Evolutionary conservation across 805 yeast species (phyloP), one percentile per base, ranked within the genome.

Genomic region (Torulaspora maleeae): DNA sequence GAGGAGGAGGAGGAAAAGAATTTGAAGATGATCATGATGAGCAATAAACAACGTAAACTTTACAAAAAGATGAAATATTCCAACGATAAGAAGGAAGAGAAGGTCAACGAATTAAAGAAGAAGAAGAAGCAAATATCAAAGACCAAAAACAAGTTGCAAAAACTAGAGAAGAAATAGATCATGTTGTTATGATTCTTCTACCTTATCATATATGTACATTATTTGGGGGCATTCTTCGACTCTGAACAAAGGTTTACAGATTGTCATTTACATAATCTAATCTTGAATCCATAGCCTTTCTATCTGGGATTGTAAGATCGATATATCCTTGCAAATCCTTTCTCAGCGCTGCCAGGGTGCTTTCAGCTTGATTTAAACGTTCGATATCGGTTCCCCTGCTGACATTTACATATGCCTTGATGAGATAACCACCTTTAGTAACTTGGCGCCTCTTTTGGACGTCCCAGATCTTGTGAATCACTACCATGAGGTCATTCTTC

Each of bases 21-120:
- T 54, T 79, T 91, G 73, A 86, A 86, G 74, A 82, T 81, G 82
- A 87, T 89, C 62, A 91, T 93, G 99, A 91, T 93, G 99, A 78
- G 91, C 58, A 89, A 89, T 73, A 93, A 91, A 70, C 95, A 91
- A 72, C 86, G 89, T 75, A 87, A 86, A 68, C 74, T 90, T 54
- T 93, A 93, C 76, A 85, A 85, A 74, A 86, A 86, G 82, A 87
- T 91, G 95, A 93, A 88, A 72, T 82, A 87, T 66, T 91, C 95
- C 48, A 79, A 86, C 58, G 82, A 83, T 48, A 80, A 86, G 78
- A 85, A 86, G 72, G 88, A 86, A 61, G 76, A 76, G 42, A 81
- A 91, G 69, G 79, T 79, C 59, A 84, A 83, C 47, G 77, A 74
- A 43, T 73, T 86, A 64, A 73, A 77, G 59, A 75, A 77, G 67